These are phyloP conservation scores for Ascochyta lentis DNA, from an alignment of 2,329 filamentous ascomycete species.

Conservation along the genomic window DNA sequence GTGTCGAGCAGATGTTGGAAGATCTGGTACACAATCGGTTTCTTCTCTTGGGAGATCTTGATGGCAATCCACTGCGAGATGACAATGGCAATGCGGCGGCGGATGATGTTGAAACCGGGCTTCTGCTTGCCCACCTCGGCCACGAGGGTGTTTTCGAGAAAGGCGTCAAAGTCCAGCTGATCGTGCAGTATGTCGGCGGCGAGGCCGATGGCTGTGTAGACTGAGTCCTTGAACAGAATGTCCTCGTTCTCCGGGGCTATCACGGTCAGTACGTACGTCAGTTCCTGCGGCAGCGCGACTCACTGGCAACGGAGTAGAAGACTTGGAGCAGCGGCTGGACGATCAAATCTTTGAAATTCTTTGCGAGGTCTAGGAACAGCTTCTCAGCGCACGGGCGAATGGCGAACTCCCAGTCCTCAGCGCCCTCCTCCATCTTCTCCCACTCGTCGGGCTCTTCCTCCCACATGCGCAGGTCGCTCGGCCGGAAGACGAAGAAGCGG, in stretches of 20 bases:
- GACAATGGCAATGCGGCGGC: constrained; percentile 86
- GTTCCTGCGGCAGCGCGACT: constrained; percentile 36
- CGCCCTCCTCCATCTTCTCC: constrained; percentile 87
- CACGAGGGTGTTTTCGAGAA: constrained; percentile 77
- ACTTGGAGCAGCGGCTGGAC: constrained; percentile 81
- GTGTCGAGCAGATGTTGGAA: constrained; percentile 85
- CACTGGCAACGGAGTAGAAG: constrained; percentile 77
- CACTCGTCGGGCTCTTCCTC: constrained; percentile 94
- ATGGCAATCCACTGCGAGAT: constrained; percentile 89
- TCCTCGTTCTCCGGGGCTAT: constrained; percentile 66
- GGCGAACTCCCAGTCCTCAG: constrained; percentile 85
- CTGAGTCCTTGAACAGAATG: constrained; percentile 86
- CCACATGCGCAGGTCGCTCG: constrained; percentile 88
- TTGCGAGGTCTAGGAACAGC: constrained; percentile 88
- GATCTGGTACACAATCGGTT: constrained; percentile 82
- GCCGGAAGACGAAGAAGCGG: constrained; percentile 85
- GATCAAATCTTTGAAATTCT: constrained; percentile 84
- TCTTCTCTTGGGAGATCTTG: constrained; percentile 71
- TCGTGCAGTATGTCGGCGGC: constrained; percentile 77
- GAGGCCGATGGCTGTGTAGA: constrained; percentile 91
- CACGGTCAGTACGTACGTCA: constrained; percentile 22
- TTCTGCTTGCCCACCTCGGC: constrained; percentile 75
- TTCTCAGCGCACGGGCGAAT: constrained; percentile 92
- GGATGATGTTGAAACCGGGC: constrained; percentile 78
- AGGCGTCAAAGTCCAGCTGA: constrained; percentile 81